Evolutionary conservation across 2,329 filamentous ascomycete genomes (phyloP), one percentile per base, ranked within the genome.

Genomic region (Tolypocladium tundrense): DNA sequence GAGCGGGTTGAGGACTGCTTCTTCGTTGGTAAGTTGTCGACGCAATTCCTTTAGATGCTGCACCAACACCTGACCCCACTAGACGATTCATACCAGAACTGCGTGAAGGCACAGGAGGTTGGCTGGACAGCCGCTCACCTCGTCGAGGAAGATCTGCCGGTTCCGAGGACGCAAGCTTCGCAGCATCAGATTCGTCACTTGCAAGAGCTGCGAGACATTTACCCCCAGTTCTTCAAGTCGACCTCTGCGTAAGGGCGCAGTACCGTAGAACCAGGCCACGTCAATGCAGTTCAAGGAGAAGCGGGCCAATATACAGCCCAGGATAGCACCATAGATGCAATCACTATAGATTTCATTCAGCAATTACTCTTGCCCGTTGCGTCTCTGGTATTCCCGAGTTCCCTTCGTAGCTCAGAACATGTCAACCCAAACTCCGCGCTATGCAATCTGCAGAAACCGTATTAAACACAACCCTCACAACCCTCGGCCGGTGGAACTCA

Each of bases 51-150:
- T 27, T n/a, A 13, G 3, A 3, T 10, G 4, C 6, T 10, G 2
- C 4, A 14, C 5, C 40, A 59, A 48, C 14, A 57, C 60, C 40
- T 58, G 19, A 21, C 58, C 9, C 14, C 7, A 43, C 14, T 52
- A 91, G 94, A 99, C 69, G 94, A 99, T 70, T 96, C 91, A 0
- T 85, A 84, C 59, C 72, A 86, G 62, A 99, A 99, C 69, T 95
- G 90, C 70, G 82, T 79, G 62, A 86, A 86, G 61, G 90, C 91
- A 0, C 80, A 88, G 62, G 83, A 84, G 40, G 80, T 92, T 61
- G 94, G 94, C 24, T 99, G 94, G 94, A 90, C 84, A 14, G 85
- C 88, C 0, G 88, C 83, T 7, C 94, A 97, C 72, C 80, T 97
- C 27, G 85, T 97, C 7, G 94, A 97, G 69, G 85, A 89, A 41